phyloP scores from a whole-genome alignment of 495 filamentous ascomycete species.

The Pyrenula massariospora region DNA sequence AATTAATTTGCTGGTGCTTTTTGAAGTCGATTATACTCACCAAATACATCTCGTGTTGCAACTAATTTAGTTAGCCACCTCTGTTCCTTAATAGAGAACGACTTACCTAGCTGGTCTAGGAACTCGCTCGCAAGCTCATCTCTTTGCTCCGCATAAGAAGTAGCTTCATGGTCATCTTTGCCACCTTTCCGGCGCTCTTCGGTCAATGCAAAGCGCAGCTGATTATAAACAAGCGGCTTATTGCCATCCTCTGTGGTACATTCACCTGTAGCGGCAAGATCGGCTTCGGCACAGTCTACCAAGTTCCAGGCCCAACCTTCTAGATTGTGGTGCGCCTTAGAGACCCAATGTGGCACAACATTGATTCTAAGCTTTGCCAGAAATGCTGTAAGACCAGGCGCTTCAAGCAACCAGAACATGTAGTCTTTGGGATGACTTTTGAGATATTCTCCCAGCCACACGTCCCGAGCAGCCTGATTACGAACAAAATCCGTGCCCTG shows the following conservation, averaged over 20 bases:
- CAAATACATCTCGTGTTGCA: no score
- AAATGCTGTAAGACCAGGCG: conserved; percentile 41
- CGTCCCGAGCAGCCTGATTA: conserved; percentile 28
- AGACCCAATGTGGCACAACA: conserved; percentile 49
- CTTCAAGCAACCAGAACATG: conserved; percentile 65
- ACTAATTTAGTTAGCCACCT: no score
- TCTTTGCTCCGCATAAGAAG: no score
- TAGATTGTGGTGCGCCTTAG: conserved; percentile 51
- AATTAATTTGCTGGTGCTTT: no score
- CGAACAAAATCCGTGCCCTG: conserved; percentile 39
- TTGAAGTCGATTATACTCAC: no score
- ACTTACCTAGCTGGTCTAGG: no score
- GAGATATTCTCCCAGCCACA: conserved; percentile 33
- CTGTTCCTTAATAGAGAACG: no score
- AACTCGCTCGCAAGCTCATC: no score
- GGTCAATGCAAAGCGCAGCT: no score
- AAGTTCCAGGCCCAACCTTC: conserved; percentile 56
- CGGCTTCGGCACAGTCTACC: conserved; percentile 41
- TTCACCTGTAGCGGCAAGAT: conserved; percentile 10
- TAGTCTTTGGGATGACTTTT: conserved; percentile 40
- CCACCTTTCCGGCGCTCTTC: no score
- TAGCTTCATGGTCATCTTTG: no score
- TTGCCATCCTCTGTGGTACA: not conserved
- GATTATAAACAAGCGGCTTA: conserved; percentile 35
- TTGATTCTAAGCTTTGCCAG: conserved; percentile 41